Percentiles rank a stretch among this genome's conserved stretches.
Evolutionary conservation across 192 early-diverging fungal species (phyloP).

Genomic region (Coemansia sp.): DNA sequence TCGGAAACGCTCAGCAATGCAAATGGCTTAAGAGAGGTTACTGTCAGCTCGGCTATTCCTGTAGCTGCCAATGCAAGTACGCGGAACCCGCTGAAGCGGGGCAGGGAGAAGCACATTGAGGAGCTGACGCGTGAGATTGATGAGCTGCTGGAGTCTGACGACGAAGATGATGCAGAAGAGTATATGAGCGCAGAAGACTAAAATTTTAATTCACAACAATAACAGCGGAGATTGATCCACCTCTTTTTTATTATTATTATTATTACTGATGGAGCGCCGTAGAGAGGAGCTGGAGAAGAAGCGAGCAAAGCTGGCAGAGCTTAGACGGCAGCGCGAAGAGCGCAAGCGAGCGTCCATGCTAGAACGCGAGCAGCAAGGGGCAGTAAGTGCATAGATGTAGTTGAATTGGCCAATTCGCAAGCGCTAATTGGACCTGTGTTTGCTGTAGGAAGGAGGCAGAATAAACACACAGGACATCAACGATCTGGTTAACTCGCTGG

Average conservation of each 20-base stretch:
- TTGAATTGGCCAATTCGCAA: too few species aligned
- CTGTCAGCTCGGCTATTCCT: conserved; percentile 26
- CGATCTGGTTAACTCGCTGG: conserved; percentile 79
- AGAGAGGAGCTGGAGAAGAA: conserved; percentile 89
- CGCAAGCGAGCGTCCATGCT: conserved; percentile 54
- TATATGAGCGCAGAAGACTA: conserved; percentile 26
- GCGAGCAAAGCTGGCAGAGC: conserved; percentile 84
- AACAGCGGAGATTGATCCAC: too few species aligned
- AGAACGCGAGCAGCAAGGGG: conserved; percentile 18
- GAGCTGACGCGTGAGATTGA: conserved; percentile 51
- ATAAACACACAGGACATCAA: conserved; percentile 71
- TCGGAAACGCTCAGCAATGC: conserved; percentile 1
- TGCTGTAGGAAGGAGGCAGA: conserved; percentile 16
- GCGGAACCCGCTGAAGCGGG: conserved; percentile 39
- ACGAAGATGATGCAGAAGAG: conserved; percentile 16
- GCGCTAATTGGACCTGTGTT: too few species aligned
- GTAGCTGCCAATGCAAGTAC: conserved; percentile 13
- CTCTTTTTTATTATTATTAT: too few species aligned
- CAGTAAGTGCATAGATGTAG: conserved; percentile 20
- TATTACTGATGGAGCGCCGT: conserved; percentile 60
- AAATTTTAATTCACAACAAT: background rate
- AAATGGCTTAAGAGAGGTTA: background rate
- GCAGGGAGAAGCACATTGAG: conserved; percentile 33
- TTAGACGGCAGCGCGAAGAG: conserved; percentile 78
- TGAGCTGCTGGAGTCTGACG: conserved; percentile 40